Conservation (phyloP, 2,329 filamentous ascomycete genomes). For the Hypoxylon sp. region DNA sequence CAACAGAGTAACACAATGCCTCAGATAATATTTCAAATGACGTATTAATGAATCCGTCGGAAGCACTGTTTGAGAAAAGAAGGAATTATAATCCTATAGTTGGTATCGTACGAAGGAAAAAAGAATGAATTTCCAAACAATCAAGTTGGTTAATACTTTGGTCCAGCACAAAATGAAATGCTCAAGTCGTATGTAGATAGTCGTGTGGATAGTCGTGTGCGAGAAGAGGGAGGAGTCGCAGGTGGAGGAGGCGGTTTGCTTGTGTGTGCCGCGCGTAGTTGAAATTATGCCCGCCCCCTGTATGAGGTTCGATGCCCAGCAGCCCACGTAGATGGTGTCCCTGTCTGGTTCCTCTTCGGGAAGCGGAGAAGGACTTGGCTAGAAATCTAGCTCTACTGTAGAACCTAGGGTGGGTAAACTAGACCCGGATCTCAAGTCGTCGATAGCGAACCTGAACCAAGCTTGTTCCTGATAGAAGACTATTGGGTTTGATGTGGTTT, state of each 20-base stretch:
- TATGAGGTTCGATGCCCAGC: constrained; percentile 32
- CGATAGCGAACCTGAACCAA: constrained; percentile 10
- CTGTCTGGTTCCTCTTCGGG: constrained; percentile 20
- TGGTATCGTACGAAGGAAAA: constrained; percentile 28
- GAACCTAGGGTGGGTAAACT: constrained; percentile 13
- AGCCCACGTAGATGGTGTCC: constrained; percentile 14
- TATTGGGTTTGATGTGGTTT: constrained; percentile 28
- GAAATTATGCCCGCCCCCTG: constrained; percentile 24
- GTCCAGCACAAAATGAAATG: constrained; percentile 6
- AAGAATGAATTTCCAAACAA: constrained; percentile 32
- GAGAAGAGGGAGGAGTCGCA: constrained; percentile 6
- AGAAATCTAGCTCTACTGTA: neutral
- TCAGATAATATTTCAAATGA: constrained; percentile 34
- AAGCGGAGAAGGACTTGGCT: constrained; percentile 38
- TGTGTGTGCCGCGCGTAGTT: constrained; percentile 42
- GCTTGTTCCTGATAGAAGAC: constrained; percentile 13
- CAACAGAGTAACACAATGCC: constrained; percentile 27
- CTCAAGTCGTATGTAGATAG: constrained; percentile 13
- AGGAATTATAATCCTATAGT: constrained; percentile 17
- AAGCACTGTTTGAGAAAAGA: constrained; percentile 19
- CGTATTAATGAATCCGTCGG: constrained; percentile 32
- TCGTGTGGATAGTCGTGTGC: constrained; percentile 33
- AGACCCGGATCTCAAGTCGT: constrained; percentile 24
- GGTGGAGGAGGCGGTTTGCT: constrained; percentile 33
- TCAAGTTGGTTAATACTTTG: constrained; percentile 4